Conservation (phyloP, 805 yeast species). For the Kuraishia floccosa region DNA sequence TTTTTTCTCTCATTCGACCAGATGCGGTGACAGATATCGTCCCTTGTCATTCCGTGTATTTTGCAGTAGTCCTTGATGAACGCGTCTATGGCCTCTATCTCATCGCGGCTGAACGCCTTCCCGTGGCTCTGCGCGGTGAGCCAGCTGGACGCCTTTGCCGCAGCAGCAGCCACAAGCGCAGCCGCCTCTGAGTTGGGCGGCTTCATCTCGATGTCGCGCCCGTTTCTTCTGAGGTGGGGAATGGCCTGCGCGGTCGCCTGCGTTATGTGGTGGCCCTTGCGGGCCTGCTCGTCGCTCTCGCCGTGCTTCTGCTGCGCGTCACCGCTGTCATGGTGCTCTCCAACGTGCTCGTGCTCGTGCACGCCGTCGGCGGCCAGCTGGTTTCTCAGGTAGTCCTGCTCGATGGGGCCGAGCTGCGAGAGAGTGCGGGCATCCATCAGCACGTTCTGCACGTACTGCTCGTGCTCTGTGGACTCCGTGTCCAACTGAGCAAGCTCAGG, state of each 20-base stretch:
- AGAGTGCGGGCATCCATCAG: constrained; percentile 58
- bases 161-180: constrained; percentile 29
- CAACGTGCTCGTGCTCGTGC: constrained; percentile 7
- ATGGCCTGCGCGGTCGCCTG: background rate
- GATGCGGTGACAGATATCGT: constrained; percentile 69
- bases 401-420: constrained; percentile 23
- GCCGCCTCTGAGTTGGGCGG: constrained; percentile 21
- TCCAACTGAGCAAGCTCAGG: constrained; percentile 46
- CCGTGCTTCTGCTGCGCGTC: constrained; percentile 6
- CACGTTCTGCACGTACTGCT: constrained; percentile 59
- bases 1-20: constrained; percentile 82
- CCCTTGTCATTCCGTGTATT: constrained; percentile 48
- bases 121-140: constrained; percentile 13
- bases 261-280: constrained; percentile 2
- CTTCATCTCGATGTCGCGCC: constrained; percentile 1
- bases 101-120: constrained; percentile 46
- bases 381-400: constrained; percentile 15
- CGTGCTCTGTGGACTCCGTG: constrained; percentile 36
- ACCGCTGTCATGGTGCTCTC: background rate
- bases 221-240: too few species aligned
- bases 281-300: constrained; percentile 13
- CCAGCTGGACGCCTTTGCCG: constrained; percentile 26
- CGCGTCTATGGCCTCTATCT: constrained; percentile 57
- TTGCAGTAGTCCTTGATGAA: constrained; percentile 62
- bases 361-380: background rate